These are phyloP conservation scores for Trichosporon ovoides DNA, from an alignment of 1,284 basidiomycete genomes.

Conservation along the genomic window DNA sequence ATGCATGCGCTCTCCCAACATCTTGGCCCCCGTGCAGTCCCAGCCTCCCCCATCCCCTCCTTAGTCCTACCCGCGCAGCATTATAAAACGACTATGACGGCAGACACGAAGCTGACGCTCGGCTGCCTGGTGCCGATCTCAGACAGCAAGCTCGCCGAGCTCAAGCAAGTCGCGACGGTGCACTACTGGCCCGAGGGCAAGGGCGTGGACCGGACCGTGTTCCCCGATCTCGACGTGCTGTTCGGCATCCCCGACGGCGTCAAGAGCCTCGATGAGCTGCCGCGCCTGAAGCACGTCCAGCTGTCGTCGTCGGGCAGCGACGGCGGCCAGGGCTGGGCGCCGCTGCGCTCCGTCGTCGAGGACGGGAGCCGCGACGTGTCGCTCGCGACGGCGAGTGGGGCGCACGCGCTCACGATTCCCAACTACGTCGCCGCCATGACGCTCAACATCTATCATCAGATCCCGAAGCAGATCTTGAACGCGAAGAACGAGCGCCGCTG, in stretches of 20 bases:
- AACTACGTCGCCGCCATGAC: constrained; percentile 37
- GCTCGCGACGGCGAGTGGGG: constrained; percentile 38
- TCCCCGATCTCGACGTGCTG: not conserved
- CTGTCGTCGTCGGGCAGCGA: constrained; percentile 35
- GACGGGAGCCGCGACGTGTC: constrained; percentile 18
- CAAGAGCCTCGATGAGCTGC: constrained; percentile 20
- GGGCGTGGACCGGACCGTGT: not conserved
- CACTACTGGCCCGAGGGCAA: not conserved
- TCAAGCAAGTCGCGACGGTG: not conserved
- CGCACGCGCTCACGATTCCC: constrained; percentile 43
- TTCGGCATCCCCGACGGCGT: constrained; percentile 14
- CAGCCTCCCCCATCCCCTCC: too few relatives aligned
- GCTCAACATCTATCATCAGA: constrained; percentile 36
- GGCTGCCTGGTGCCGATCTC: not conserved
- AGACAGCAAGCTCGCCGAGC: not conserved
- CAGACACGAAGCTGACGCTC: constrained; percentile 2
- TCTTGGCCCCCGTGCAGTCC: too few relatives aligned
- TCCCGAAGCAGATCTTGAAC: constrained; percentile 29
- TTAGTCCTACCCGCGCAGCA: too few relatives aligned
- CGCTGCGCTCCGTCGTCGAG: not conserved
- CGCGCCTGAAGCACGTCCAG: constrained; percentile 37
- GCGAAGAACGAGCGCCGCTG: constrained; percentile 29
- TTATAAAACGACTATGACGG: not conserved
- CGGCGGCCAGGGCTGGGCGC: constrained; percentile 8
- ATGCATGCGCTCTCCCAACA: not conserved